phyloP scores from a whole-genome alignment of 2,329 filamentous ascomycete species.

The Dactylellina leptospora region DNA sequence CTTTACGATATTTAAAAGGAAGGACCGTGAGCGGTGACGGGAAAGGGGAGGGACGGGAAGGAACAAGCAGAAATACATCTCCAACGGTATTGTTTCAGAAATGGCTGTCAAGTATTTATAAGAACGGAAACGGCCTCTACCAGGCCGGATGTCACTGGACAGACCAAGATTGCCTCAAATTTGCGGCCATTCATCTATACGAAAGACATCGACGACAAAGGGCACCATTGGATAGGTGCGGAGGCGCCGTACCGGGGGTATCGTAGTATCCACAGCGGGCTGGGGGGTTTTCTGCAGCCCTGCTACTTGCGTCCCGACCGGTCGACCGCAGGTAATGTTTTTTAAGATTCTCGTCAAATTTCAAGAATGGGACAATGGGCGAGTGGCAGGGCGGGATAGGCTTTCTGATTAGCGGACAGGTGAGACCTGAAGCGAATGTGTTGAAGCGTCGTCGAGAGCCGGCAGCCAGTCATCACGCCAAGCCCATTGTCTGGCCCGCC shows the following conservation, averaged over 20 bases:
- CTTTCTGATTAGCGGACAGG: constrained; percentile 44
- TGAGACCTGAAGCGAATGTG: constrained; percentile 50
- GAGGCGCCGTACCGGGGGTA: constrained; percentile 48
- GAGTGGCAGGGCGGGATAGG: constrained; percentile 18
- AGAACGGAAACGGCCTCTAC: constrained; percentile 32
- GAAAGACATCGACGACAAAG: constrained; percentile 12
- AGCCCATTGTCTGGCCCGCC: constrained; percentile 17
- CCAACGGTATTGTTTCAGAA: constrained; percentile 53
- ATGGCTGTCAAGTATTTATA: constrained; percentile 45
- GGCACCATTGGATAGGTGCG: constrained; percentile 32
- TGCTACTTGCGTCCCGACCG: constrained; percentile 31
- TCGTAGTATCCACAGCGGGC: constrained; percentile 45
- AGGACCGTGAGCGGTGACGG: constrained; percentile 30
- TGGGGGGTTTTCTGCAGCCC: constrained; percentile 52
- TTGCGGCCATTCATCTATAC: constrained; percentile 25
- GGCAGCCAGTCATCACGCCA: constrained; percentile 46
- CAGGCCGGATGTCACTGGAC: constrained; percentile 15
- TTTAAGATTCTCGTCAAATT: constrained; percentile 48
- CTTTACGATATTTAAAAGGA: constrained; percentile 48
- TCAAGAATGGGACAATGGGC: constrained; percentile 25
- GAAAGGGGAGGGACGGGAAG: constrained; percentile 12
- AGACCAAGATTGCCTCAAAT: constrained; percentile 24
- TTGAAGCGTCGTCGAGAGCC: constrained; percentile 38
- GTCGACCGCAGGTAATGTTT: constrained; percentile 22
- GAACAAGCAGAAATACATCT: constrained; percentile 40